Base-by-base conservation (phyloP, 805 yeast genomes). In the Zygosaccharomyces bisporus region DNA sequence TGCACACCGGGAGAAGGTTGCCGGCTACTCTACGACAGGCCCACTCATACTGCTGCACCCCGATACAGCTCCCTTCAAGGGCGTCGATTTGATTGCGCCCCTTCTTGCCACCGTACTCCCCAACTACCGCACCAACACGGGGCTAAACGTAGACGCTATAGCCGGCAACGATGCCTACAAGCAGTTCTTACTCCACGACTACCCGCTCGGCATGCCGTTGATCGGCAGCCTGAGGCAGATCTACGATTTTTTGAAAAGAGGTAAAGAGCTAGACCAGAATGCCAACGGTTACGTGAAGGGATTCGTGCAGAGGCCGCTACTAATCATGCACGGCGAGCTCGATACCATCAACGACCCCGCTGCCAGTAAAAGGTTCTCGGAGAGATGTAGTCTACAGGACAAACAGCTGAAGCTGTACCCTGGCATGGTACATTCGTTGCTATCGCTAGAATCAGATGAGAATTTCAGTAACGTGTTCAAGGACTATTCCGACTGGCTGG, bases 21-120 rank as follows among this genome's bases (percentile, higher is more conserved):
- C 68, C 25, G 78, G 77, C 0, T 71, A 76, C 34, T 63, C 74
- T 31, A 74, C 70, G 0, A 66, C 74, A 25, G 88, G 80, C 1
- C 95, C 95, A 1, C 70, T 81, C 49, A 69, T 85, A 31, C 45
- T 58, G 7, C 61, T 82, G 43, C 81, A 81, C 56, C 81, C 84
- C 10, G 69, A 73, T 17, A 73, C 87, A 0, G 61, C 69, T 36
- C 89, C 88, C n/a, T 71, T 73, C 43, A 46, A 64, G 20, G 9
- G 74, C 0, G 55, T 77, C 7, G 73, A 71, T 44, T 47, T 57
- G 4, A 37, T 71, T 5, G 70, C 74, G n/a, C 74, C 79, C 20
- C 25, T 72, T 2, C 60, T 68, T 4, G 68, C 72, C 36, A 60
- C 55, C 14, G 24, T 70, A 4, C 51, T 74, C 6, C 86, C 87